phyloP scores from a whole-genome alignment of 1,284 basidiomycete species.

The Melampsora americana region DNA sequence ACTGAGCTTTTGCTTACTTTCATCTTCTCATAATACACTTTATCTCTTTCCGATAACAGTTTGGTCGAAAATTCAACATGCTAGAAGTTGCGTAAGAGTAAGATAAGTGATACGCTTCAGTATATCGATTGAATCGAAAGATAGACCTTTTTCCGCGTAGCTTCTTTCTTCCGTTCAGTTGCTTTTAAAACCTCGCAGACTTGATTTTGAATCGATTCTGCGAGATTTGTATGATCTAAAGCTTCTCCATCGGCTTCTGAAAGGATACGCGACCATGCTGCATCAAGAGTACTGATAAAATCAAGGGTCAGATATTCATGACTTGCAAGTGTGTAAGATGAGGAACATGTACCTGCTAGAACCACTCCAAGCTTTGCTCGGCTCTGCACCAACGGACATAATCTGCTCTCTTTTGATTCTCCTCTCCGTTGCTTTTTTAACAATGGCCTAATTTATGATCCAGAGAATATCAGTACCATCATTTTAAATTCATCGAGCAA shows the following conservation, averaged over 20 bases:
- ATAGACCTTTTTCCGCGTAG: conserved; percentile 65
- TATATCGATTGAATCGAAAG: conserved; percentile 19
- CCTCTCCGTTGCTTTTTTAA: conserved; percentile 67
- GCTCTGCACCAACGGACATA: conserved; percentile 65
- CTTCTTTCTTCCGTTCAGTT: conserved; percentile 65
- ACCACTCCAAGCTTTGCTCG: conserved; percentile 64
- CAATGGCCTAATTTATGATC: conserved; percentile 64
- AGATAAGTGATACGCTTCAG: not conserved
- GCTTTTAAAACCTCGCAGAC: conserved; percentile 65
- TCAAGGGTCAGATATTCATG: not conserved
- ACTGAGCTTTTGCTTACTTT: conserved; percentile 59
- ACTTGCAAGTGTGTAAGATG: not conserved
- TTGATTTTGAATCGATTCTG: conserved; percentile 63
- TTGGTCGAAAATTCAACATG: conserved; percentile 70
- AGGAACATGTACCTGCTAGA: conserved; percentile 54
- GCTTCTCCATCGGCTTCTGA: conserved; percentile 63
- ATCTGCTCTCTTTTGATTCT: conserved; percentile 61
- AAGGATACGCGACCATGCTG: conserved; percentile 66
- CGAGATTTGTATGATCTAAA: conserved; percentile 66
- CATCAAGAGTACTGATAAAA: conserved; percentile 63
- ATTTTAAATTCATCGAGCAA: not conserved
- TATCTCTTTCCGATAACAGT: conserved; percentile 67
- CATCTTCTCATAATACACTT: conserved; percentile 64
- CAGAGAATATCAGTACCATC: not conserved
- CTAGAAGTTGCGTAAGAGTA: conserved; percentile 52